A percentile compares a stretch with the other conserved stretches of the same genome.
Evolutionary conservation across 83 land plant species (phyloP).

Genomic region (Picea mariana): DNA sequence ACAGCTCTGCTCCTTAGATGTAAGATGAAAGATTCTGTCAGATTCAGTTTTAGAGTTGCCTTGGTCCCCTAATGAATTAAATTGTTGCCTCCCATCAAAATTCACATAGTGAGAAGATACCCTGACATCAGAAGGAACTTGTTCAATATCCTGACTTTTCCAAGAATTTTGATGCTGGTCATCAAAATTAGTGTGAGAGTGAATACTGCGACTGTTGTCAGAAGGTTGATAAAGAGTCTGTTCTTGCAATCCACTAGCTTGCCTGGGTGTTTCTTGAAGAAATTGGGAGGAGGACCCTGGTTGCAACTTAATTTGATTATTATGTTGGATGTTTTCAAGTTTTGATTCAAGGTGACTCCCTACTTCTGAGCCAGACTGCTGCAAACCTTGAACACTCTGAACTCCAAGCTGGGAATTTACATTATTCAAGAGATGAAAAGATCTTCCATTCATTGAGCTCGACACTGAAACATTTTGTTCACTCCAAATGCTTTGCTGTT

Average conservation of each 20-base stretch:
- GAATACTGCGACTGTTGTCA: constrained; percentile 16
- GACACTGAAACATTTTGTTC: constrained; percentile 29
- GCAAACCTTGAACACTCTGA: constrained; percentile 21
- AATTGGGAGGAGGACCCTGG: constrained; percentile 26
- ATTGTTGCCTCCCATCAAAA: constrained; percentile 14
- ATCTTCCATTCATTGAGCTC: constrained; percentile 27
- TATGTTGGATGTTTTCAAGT: neutral
- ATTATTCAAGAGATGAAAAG: constrained; percentile 26
- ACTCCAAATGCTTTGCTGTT: constrained; percentile 28
- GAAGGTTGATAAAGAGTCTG: constrained; percentile 20
- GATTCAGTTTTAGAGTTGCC: constrained; percentile 1
- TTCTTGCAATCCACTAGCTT: constrained; percentile 28
- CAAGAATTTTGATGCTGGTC: constrained; percentile 19
- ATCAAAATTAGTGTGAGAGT: constrained; percentile 4
- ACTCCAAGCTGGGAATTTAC: constrained; percentile 22
- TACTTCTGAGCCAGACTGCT: constrained; percentile 17
- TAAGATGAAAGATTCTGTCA: neutral
- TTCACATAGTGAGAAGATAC: neutral
- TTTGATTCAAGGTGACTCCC: constrained; percentile 18
- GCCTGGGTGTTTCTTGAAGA: constrained; percentile 23
- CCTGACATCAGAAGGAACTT: constrained; percentile 7
- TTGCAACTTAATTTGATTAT: constrained; percentile 12
- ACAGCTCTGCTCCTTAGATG: constrained; percentile 17
- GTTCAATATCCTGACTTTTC: constrained; percentile 8
- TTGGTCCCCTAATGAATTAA: constrained; percentile 1